These are phyloP conservation scores for Aspergillus sp. DNA, from an alignment of 2,329 filamentous ascomycete genomes.

Conservation along the genomic window DNA sequence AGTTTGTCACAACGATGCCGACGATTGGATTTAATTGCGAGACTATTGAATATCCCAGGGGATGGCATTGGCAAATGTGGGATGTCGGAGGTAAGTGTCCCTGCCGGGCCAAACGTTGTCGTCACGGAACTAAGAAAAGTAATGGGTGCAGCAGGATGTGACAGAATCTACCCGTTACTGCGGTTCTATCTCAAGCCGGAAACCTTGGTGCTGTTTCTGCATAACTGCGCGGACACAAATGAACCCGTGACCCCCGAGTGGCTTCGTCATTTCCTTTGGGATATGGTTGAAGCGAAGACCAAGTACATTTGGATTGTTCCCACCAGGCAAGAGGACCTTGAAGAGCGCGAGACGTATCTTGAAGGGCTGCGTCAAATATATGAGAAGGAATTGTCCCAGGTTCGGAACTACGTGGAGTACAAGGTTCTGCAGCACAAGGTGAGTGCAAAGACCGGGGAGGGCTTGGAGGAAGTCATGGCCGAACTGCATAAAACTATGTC, in stretches of 20 bases:
- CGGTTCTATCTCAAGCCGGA: slow-evolving; percentile 2
- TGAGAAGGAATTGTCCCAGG: slow-evolving; percentile 1
- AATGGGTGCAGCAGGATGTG: not conserved
- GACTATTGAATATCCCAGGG: slow-evolving; percentile 10
- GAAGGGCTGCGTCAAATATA: not conserved
- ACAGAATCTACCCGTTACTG: slow-evolving; percentile 2
- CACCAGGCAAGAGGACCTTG: slow-evolving; percentile 3
- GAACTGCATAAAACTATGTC: slow-evolving; percentile 7
- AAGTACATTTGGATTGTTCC: slow-evolving; percentile 3
- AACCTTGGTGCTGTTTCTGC: slow-evolving; percentile 4
- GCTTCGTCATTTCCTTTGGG: not conserved
- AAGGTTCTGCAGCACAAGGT: slow-evolving; percentile 9
- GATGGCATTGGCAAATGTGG: slow-evolving; percentile 11
- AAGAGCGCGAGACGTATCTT: not conserved
- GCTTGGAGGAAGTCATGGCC: not conserved
- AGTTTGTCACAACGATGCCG: not conserved
- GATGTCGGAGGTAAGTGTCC: slow-evolving; percentile 2
- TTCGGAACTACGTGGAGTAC: not conserved
- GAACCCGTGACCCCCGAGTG: not conserved
- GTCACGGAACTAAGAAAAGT: not conserved
- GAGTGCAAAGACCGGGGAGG: slow-evolving; percentile 8
- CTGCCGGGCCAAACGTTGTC: too few species aligned
- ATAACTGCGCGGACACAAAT: not conserved
- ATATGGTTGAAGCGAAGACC: not conserved
- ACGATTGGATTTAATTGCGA: slow-evolving; percentile 10